Base-by-base conservation (phyloP, 129 eudicot genomes). In the Lactuca saligna region DNA sequence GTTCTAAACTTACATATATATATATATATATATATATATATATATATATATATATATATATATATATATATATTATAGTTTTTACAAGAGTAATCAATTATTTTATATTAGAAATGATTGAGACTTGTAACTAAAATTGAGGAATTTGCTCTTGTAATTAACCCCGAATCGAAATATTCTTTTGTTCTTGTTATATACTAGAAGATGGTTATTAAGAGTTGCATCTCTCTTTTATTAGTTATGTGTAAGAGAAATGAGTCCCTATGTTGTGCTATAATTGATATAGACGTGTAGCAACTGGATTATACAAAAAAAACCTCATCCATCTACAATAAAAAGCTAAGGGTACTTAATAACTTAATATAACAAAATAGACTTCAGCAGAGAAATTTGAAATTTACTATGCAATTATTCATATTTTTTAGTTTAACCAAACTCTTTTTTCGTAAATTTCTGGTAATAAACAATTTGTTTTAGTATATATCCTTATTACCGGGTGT, bases 161-260 rank as follows among this genome's bases (percentile, higher is more conserved):
- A 12, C 69, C 46, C 57, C 49, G 12, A 65, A 20, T 3, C 20
- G 56, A 44, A 20, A 44, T 65, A 65, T 65, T 63, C 68, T 41
- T 63, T 63, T 63, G 54, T 63, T 54, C 68, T 63, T 63, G 35
- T 12, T 63, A 63, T 63, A 29, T 65, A 29, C 49, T 42, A 42
- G 8, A 42, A 42, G 49, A 42, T 8, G 49, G 12, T 8, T 42
- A 42, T 42, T 42, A 42, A 42, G 3, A 9, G 9, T 8, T 6
- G 9, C 49, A 42, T 8, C 2, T 8, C 13, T 42, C 49, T 42
- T 6, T 35, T 2, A 8, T 42, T 42, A 8, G 49, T 42, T 42
- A 42, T 42, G 13, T 42, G 3, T 8, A 42, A 42, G 8, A 42
- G 49, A 42, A 42, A 42, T 9, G 49, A 42, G 49, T 8, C 2